Base-by-base conservation (phyloP, 2,329 filamentous ascomycete species). In the Cyphellophora europaea region DNA sequence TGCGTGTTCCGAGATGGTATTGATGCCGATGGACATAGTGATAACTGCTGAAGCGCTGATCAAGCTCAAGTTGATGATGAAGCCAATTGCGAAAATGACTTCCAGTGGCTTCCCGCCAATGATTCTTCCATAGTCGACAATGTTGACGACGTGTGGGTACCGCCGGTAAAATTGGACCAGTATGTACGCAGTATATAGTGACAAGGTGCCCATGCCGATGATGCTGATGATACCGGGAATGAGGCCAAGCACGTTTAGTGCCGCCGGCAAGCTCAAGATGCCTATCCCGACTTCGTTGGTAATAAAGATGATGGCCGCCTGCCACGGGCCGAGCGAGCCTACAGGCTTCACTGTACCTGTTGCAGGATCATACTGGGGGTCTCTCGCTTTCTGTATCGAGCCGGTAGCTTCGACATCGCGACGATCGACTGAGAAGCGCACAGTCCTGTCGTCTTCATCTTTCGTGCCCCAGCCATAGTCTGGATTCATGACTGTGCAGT, bases 11-110 rank as follows among this genome's bases (percentile, higher is more conserved):
- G 70, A 71, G 27, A 79, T 58, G 40, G 65, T 70, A 43, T 71
- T 71, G 50, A 79, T 67, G 45, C 74, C 74, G 45, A 79, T 73
- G 17, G 66, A 65, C 38, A 79, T 77, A 0, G 73, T 77, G 38
- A 79, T 56, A 36, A 75, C 64, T 54, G 81, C 77, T 2, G 74
- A 77, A 27, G 68, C 72, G 47, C 74, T 70, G 36, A 78, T 67
- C 53, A 80, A 75, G 38, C 73, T 55, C 27, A 80, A 57, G 50
- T 78, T 69, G 13, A 79, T 53, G 8, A 65, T 54, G 42, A 76
- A 72, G 49, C 69, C 72, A 41, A 61, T 52, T 19, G 70, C 72
- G 23, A 76, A 61, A 21, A 80, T 44, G 51, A 74, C 69, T 42
- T 71, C 68, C 2, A 72, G 72, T 15, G 68, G 55, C 10, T 55